Conservation (phyloP, 73 alveolate species). For the Stentor roeselii region DNA sequence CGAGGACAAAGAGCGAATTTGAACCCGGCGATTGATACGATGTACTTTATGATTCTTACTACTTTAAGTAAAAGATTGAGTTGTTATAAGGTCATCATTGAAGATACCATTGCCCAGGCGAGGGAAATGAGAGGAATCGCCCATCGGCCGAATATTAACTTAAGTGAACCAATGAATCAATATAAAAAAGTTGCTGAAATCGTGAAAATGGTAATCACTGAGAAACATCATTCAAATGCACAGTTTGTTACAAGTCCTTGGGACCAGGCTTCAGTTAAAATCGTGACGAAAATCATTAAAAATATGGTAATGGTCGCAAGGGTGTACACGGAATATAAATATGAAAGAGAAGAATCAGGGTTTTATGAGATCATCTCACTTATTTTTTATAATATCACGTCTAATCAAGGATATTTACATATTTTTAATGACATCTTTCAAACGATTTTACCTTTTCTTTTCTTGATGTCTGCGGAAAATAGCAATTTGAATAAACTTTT, state of each 20-base stretch:
- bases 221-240: not conserved
- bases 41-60: not conserved
- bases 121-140: not conserved
- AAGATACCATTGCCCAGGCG: not conserved
- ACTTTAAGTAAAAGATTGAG: slow-evolving; percentile 9
- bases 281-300: slow-evolving; percentile 11
- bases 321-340: not conserved
- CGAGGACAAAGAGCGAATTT: not conserved
- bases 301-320: not conserved
- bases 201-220: slow-evolving; percentile 9
- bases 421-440: slow-evolving; percentile 4
- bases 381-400: not conserved
- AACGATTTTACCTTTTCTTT: slow-evolving; percentile 12
- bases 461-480: not conserved
- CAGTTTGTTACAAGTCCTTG: not conserved
- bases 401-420: not conserved
- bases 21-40: not conserved
- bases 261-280: not conserved
- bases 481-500: not conserved
- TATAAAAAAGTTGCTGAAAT: not conserved
- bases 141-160: not conserved
- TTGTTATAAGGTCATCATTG: not conserved
- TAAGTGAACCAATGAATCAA: not conserved
- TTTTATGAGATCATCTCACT: not conserved
- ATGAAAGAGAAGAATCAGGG: not conserved